Evolutionary conservation across 441 rosid species (phyloP).

Genomic region (Aquilaria agallochum): DNA sequence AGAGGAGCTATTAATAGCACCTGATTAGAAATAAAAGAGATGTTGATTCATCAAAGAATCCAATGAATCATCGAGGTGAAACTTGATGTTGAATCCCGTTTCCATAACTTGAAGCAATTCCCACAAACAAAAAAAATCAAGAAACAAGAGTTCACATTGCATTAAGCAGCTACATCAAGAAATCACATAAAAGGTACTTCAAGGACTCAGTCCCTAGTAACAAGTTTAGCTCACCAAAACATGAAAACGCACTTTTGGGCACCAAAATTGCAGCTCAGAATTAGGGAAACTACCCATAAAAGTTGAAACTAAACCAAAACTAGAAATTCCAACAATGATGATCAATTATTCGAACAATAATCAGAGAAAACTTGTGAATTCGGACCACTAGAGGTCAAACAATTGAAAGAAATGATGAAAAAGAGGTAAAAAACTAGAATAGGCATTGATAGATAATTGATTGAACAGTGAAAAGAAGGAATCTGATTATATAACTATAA

Average conservation of each 20-base stretch:
- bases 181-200: not conserved
- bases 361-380: not conserved
- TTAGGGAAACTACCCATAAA: conserved; percentile 15
- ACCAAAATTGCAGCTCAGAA: not conserved
- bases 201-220: too few species aligned
- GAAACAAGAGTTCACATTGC: conserved; percentile 5
- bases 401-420: not conserved
- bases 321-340: conserved; percentile 3
- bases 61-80: conserved; percentile 30
- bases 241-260: not conserved
- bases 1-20: conserved; percentile 32
- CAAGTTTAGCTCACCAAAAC: conserved; percentile 12
- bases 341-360: not conserved
- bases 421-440: not conserved
- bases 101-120: conserved; percentile 38
- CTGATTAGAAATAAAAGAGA: conserved; percentile 50
- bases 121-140: not conserved
- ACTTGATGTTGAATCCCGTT: conserved; percentile 50
- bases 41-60: conserved; percentile 40
- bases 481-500: too few species aligned
- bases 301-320: conserved; percentile 2
- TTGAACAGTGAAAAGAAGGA: too few species aligned
- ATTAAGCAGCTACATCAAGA: not conserved
- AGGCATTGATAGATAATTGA: too few species aligned
- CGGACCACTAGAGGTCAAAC: not conserved